A percentile compares a stretch with the other conserved stretches of the same genome.
phyloP scores from a whole-genome alignment of 164 flowering plant species.

The Liriodendron chinense region DNA sequence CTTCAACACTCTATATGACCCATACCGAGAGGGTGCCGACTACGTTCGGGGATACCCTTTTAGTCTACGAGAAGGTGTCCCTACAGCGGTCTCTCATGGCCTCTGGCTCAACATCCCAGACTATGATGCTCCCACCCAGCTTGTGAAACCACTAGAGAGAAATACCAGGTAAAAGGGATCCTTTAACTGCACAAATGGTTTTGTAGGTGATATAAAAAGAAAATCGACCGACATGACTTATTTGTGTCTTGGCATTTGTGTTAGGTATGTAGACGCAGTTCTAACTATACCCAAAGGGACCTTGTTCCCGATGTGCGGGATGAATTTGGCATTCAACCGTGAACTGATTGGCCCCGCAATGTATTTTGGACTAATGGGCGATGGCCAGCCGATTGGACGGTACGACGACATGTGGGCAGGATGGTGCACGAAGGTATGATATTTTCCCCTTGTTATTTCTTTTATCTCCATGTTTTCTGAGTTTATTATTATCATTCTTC shows the following conservation, averaged over 20 bases:
- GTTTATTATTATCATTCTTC: too few relatives aligned
- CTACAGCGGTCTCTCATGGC: conserved; percentile 85
- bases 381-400: conserved; percentile 85
- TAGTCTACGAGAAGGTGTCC: conserved; percentile 79
- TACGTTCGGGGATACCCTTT: conserved; percentile 89
- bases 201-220: background rate
- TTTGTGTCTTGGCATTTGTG: background rate
- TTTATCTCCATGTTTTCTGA: too few relatives aligned
- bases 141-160: conserved; percentile 78
- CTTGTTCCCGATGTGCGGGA: conserved; percentile 81
- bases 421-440: conserved; percentile 73
- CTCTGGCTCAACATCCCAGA: conserved; percentile 86
- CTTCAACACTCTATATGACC: conserved; percentile 87
- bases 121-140: conserved; percentile 89
- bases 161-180: conserved; percentile 50
- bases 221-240: background rate
- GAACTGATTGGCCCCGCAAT: conserved; percentile 80
- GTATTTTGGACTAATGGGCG: conserved; percentile 90
- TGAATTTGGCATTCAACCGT: conserved; percentile 76
- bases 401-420: conserved; percentile 93
- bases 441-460: background rate
- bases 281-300: conserved; percentile 83
- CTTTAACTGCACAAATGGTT: background rate
- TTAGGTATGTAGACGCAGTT: conserved; percentile 78
- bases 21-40: conserved; percentile 77